These are phyloP conservation scores for Neoboletus magnificus DNA, from an alignment of 768 basidiomycete species.

Conservation along the genomic window DNA sequence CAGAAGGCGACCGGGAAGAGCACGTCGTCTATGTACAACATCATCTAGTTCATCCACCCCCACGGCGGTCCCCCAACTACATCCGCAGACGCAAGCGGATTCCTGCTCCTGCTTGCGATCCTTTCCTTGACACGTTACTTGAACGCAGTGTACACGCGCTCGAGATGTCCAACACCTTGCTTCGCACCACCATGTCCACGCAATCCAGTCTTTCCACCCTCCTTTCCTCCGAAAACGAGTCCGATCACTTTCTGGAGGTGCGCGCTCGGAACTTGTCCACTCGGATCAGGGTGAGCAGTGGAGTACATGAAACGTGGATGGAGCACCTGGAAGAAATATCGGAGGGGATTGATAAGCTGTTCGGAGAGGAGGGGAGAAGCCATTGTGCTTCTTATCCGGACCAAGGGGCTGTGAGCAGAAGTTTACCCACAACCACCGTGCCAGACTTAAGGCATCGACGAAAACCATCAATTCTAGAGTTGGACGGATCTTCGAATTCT, in stretches of 20 bases:
- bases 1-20: conserved; percentile 38
- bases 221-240: conserved; percentile 44
- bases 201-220: conserved; percentile 53
- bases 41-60: conserved; percentile 32
- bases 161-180: conserved; percentile 78
- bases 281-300: conserved; percentile 45
- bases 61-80: conserved; percentile 28
- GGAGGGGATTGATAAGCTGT: conserved; percentile 57
- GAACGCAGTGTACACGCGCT: conserved; percentile 82
- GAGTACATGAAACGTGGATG: conserved; percentile 55
- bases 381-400: conserved; percentile 3
- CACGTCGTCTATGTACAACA: conserved; percentile 21
- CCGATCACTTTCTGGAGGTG: conserved; percentile 45
- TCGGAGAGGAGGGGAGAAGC: conserved; percentile 31
- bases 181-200: conserved; percentile 73
- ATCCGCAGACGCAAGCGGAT: conserved; percentile 28
- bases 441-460: conserved; percentile 35
- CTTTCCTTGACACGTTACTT: conserved; percentile 71
- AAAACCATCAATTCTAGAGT: conserved; percentile 46
- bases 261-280: conserved; percentile 52
- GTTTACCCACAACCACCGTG: conserved; percentile 41
- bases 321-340: conserved; percentile 67
- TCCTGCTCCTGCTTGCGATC: conserved; percentile 38
- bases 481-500: conserved; percentile 25
- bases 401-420: conserved; percentile 38